Percentiles rank a stretch among this genome's conserved stretches.
These are phyloP conservation scores for Acephala macrosclerotiorum DNA, from an alignment of 2,329 filamentous ascomycete species.

Conservation along the genomic window DNA sequence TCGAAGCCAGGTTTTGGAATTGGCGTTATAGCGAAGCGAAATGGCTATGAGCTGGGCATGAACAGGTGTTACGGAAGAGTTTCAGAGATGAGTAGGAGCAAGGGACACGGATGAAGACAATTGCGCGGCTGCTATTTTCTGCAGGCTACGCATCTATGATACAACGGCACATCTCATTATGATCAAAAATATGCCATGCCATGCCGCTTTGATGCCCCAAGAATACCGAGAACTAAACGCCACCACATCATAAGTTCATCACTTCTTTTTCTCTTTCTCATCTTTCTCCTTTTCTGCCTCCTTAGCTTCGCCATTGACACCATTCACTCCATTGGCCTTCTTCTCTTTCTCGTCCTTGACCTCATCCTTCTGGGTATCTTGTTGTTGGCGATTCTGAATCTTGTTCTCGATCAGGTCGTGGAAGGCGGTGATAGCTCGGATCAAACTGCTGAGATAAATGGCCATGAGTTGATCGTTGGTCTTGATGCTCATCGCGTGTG, in stretches of 20 bases:
- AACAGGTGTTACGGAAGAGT: not conserved
- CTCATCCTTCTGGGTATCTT: conserved; percentile 91
- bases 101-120: conserved; percentile 19
- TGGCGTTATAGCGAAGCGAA: not conserved
- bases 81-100: not conserved
- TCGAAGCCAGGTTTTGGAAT: too few species aligned
- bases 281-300: conserved; percentile 57
- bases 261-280: conserved; percentile 58
- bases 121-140: conserved; percentile 37
- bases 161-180: conserved; percentile 41
- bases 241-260: conserved; percentile 33
- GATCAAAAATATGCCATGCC: conserved; percentile 39
- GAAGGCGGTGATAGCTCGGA: conserved; percentile 97
- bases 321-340: conserved; percentile 71
- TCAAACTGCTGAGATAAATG: conserved; percentile 96
- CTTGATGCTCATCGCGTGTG: conserved; percentile 98
- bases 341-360: conserved; percentile 66
- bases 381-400: conserved; percentile 97
- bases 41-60: not conserved
- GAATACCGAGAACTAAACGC: conserved; percentile 38
- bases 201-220: conserved; percentile 35
- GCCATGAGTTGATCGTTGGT: conserved; percentile 99
- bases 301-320: conserved; percentile 60
- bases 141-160: conserved; percentile 44
- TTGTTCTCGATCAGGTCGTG: conserved; percentile 99